phyloP scores from a whole-genome alignment of 2,329 filamentous ascomycete genomes.

The Cercospora brassicicola region DNA sequence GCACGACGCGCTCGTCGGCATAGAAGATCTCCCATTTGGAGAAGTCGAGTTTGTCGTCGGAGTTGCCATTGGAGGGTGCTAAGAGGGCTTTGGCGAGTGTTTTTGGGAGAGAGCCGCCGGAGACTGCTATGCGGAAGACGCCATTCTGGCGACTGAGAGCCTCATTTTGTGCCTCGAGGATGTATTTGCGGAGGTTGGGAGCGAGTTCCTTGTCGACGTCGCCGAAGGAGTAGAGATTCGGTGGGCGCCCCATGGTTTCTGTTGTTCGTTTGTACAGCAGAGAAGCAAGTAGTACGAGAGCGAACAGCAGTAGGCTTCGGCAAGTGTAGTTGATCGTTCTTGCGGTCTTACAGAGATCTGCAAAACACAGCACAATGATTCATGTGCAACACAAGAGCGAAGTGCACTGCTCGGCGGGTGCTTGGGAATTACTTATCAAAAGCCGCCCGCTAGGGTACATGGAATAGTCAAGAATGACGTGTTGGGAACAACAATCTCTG shows the following conservation, averaged over 20 bases:
- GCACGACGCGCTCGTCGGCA: conserved; percentile 92
- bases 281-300: neutral
- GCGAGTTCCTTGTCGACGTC: conserved; percentile 71
- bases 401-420: neutral
- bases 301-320: neutral
- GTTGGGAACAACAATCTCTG: conserved; percentile 5
- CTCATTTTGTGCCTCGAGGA: conserved; percentile 77
- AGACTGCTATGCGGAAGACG: conserved; percentile 87
- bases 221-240: conserved; percentile 77
- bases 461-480: neutral
- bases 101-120: conserved; percentile 87
- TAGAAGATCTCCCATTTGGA: conserved; percentile 97
- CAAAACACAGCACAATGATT: neutral
- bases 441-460: neutral
- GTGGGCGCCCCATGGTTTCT: conserved; percentile 39
- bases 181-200: conserved; percentile 73
- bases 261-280: neutral
- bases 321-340: neutral
- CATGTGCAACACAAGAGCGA: neutral
- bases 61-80: conserved; percentile 45
- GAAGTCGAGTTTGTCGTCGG: conserved; percentile 69
- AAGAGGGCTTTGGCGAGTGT: conserved; percentile 84
- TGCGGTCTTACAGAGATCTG: neutral
- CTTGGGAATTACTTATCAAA: conserved; percentile 12
- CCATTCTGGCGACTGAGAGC: conserved; percentile 73